Base-by-base conservation (phyloP, 805 yeast genomes). In the Zygosaccharomyces kombuchaensis region DNA sequence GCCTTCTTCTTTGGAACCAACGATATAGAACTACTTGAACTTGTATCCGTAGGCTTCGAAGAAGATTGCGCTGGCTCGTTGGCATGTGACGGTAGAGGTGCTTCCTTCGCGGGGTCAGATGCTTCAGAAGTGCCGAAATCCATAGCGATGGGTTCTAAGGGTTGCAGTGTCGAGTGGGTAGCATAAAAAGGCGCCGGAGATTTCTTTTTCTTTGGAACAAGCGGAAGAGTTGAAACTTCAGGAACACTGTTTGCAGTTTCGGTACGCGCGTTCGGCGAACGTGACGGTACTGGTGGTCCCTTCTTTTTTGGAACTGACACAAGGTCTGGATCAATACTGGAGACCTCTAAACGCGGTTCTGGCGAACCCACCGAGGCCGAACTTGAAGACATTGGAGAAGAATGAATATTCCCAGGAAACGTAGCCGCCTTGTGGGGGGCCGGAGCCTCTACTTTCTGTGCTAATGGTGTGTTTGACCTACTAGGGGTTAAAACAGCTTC, bases 401-500 rank as follows among this genome's bases (percentile, higher is more conserved):
- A 55, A 37, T 21, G 52, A 34, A 44, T 43, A 6, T 27, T 43
- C n/a, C 32, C 44, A 12, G 43, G 32, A 13, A 38, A 38, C 2
- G 38, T 47, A 43, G 32, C 23, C 40, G 51, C 14, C 45, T 57
- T 36, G 34, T 44, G 43, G 19, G 29, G 56, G 10, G 59, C 42
- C 14, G 60, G 57, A 9, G 57, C 50, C 34, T 50, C 35, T 41
- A 39, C 36, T 49, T 48, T 26, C 46, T 53, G 32, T 8, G 56
- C 58, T 10, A 54, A 45, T 4, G 52, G 49, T 6, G 52, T 43
- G 14, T 30, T 35, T 9, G 52, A 43, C 29, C 58, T 49, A 13
- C 59, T 54, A 13, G 55, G 73, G 3, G 65, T 62, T 36, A 70
- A 47, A 6, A 70, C 51, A 3, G 58, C 30, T 19, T 60, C 67